phyloP scores from a whole-genome alignment of 306 rosid species.

The Heteromeles arbutifolia region DNA sequence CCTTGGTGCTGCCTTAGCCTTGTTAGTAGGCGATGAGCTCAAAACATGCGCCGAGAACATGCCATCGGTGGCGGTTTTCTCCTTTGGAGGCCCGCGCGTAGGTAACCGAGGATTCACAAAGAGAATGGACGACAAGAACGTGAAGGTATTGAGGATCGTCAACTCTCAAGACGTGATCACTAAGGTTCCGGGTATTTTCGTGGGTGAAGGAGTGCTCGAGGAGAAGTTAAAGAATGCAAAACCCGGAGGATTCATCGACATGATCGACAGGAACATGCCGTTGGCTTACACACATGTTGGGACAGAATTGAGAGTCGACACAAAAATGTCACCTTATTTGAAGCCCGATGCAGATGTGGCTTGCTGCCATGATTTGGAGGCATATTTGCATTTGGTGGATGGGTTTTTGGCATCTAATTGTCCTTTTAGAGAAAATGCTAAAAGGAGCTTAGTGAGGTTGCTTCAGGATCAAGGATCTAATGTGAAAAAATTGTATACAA shows the following conservation, averaged over 20 bases:
- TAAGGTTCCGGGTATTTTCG: slow-evolving; percentile 43
- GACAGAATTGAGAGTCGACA: slow-evolving; percentile 59
- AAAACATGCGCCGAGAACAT: slow-evolving; percentile 25
- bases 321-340: slow-evolving; percentile 79
- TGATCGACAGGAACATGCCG: slow-evolving; percentile 46
- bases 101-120: slow-evolving; percentile 66
- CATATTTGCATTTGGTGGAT: slow-evolving; percentile 86
- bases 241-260: slow-evolving; percentile 31
- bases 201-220: slow-evolving; percentile 42
- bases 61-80: slow-evolving; percentile 73
- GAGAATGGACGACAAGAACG: slow-evolving; percentile 24
- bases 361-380: slow-evolving; percentile 88
- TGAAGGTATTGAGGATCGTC: slow-evolving; percentile 71
- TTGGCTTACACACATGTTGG: slow-evolving; percentile 81
- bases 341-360: slow-evolving; percentile 86
- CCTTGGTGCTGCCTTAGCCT: slow-evolving; percentile 75
- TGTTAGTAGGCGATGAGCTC: slow-evolving; percentile 69
- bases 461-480: slow-evolving; percentile 68
- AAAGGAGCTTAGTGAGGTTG: slow-evolving; percentile 67
- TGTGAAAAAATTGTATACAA: slow-evolving; percentile 70
- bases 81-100: slow-evolving; percentile 87
- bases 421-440: slow-evolving; percentile 79
- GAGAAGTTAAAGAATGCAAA: slow-evolving; percentile 31
- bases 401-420: slow-evolving; percentile 77
- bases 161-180: slow-evolving; percentile 87